These are phyloP conservation scores for Citrus hindsii DNA, from an alignment of 345 rosid genomes.

Conservation along the genomic window DNA sequence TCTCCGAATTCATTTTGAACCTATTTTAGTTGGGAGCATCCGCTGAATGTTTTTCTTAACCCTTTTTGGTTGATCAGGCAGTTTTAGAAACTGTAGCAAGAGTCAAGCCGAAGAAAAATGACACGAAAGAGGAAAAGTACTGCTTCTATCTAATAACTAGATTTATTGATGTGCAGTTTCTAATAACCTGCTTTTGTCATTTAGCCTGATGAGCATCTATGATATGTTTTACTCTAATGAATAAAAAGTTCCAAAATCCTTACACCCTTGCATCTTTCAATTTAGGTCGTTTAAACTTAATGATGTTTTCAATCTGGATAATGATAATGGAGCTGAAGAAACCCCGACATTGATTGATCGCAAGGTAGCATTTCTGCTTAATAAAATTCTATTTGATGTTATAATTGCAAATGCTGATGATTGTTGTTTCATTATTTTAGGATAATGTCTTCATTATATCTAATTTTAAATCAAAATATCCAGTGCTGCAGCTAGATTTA, in stretches of 20 bases:
- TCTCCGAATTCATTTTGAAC: neutral
- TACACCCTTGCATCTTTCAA: conserved; percentile 4
- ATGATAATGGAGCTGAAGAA: conserved; percentile 49
- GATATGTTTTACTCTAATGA: neutral
- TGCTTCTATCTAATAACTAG: neutral
- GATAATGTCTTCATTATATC: conserved; percentile 60
- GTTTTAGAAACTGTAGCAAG: conserved; percentile 61
- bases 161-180: neutral
- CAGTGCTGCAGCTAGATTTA: conserved; percentile 55
- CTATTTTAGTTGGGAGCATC: neutral
- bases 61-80: conserved; percentile 32
- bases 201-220: neutral
- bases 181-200: neutral
- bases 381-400: neutral
- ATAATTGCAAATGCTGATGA: neutral
- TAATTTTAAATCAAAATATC: conserved; percentile 52
- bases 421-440: conserved; percentile 25
- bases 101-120: conserved; percentile 52
- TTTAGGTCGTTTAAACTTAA: conserved; percentile 47
- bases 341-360: conserved; percentile 53
- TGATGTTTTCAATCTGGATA: conserved; percentile 48
- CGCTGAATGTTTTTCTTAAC: neutral
- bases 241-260: neutral
- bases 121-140: conserved; percentile 55
- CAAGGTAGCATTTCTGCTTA: conserved; percentile 31